These are phyloP conservation scores for Asterophora lycoperdoides DNA, from an alignment of 768 basidiomycete species.

Conservation along the genomic window DNA sequence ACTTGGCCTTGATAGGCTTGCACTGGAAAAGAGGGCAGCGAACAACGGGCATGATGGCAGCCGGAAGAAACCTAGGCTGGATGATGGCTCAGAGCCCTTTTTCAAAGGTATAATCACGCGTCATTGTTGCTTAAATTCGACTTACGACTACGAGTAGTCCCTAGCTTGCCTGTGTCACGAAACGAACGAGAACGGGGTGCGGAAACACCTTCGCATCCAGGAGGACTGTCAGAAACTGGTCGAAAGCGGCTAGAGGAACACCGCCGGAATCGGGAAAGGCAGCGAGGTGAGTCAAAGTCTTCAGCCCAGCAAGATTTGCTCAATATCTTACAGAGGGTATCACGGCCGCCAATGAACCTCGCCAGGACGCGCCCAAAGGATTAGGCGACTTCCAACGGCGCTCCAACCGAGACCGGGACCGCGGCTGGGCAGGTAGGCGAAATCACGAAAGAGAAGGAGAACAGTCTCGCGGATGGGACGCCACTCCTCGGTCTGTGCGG, in stretches of 20 bases:
- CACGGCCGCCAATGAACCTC: slow-evolving; percentile 49
- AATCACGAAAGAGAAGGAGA: slow-evolving; percentile 28
- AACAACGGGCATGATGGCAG: slow-evolving; percentile 44
- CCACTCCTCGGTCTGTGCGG: slow-evolving; percentile 59
- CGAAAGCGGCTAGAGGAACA: slow-evolving; percentile 73
- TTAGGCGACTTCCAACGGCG: slow-evolving; percentile 91
- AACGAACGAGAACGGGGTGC: slow-evolving; percentile 66
- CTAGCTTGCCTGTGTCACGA: slow-evolving; percentile 59
- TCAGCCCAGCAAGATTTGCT: not conserved
- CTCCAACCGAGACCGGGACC: slow-evolving; percentile 68
- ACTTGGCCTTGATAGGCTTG: slow-evolving; percentile 84
- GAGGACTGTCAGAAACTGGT: slow-evolving; percentile 79
- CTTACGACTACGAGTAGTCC: slow-evolving; percentile 54
- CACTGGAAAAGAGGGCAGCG: slow-evolving; percentile 79
- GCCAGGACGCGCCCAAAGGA: slow-evolving; percentile 63
- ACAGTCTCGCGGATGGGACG: slow-evolving; percentile 44
- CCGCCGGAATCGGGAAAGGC: slow-evolving; percentile 63
- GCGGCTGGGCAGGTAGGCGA: slow-evolving; percentile 45
- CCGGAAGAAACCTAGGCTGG: slow-evolving; percentile 63
- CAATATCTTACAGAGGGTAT: slow-evolving; percentile 58
- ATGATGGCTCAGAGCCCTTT: slow-evolving; percentile 60
- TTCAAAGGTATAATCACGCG: slow-evolving; percentile 73
- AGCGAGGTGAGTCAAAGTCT: slow-evolving; percentile 44
- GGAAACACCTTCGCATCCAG: slow-evolving; percentile 92
- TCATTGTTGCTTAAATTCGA: not conserved